Conservation (phyloP, 2,329 filamentous ascomycete genomes). For the Colletotrichum limetticola region DNA sequence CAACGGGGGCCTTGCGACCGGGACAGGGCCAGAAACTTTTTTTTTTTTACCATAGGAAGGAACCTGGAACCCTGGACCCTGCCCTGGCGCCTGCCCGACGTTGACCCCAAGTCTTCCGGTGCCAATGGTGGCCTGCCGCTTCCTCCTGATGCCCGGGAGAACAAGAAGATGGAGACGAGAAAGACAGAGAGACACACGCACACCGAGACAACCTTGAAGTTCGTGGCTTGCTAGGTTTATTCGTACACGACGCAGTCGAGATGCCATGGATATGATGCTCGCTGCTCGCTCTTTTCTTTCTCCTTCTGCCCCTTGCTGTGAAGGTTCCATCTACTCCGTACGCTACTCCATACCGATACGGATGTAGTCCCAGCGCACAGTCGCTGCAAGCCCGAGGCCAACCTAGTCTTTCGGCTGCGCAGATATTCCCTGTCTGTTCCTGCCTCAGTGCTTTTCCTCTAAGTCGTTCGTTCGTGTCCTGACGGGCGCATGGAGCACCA, state of each 20-base stretch:
- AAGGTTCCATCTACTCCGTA: too few relatives aligned
- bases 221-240: background rate
- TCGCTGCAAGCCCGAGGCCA: background rate
- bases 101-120: background rate
- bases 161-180: background rate
- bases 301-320: background rate
- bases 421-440: background rate
- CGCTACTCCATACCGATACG: background rate
- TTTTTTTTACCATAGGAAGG: background rate
- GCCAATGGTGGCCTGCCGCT: background rate
- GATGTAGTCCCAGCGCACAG: background rate
- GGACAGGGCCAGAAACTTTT: conserved; percentile 13
- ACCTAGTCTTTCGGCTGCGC: background rate
- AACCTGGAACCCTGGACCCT: background rate
- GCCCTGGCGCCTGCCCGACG: background rate
- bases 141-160: conserved; percentile 13
- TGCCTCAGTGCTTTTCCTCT: background rate
- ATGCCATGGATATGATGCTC: background rate
- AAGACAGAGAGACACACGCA: too few relatives aligned
- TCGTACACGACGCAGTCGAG: background rate
- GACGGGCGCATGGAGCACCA: background rate
- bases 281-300: background rate
- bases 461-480: background rate
- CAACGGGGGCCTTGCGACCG: background rate
- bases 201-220: background rate